phyloP scores from a whole-genome alignment of 345 rosid species.

The Gossypium stocksii region DNA sequence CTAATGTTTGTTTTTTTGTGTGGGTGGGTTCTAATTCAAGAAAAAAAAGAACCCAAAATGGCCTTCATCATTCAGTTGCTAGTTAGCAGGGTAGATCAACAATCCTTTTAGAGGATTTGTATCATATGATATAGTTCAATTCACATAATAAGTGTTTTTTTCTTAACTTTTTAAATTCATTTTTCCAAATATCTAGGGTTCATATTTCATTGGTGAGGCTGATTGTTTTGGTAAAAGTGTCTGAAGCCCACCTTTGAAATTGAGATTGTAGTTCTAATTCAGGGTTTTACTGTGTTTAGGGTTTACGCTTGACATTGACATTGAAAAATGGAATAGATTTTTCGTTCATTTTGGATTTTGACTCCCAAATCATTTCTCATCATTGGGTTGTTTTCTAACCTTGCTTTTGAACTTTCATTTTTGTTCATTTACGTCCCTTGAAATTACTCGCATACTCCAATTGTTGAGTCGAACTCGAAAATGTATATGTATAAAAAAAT shows the following conservation, averaged over 20 bases:
- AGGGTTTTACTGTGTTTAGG: slow-evolving; percentile 24
- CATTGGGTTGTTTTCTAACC: not conserved
- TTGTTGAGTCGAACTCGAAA: too few species aligned
- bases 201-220: slow-evolving; percentile 42
- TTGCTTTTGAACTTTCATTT: not conserved
- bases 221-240: slow-evolving; percentile 49
- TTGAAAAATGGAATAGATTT: slow-evolving; percentile 15
- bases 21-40: slow-evolving; percentile 24
- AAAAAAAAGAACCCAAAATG: slow-evolving; percentile 7
- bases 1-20: slow-evolving; percentile 21
- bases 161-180: not conserved
- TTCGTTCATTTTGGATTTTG: not conserved
- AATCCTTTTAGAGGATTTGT: slow-evolving; percentile 58
- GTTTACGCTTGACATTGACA: not conserved
- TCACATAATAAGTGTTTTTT: slow-evolving; percentile 43
- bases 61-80: slow-evolving; percentile 17
- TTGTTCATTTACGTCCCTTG: not conserved
- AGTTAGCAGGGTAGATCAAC: slow-evolving; percentile 45
- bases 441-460: too few species aligned
- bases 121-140: slow-evolving; percentile 59
- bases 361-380: not conserved
- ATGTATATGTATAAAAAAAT: too few species aligned
- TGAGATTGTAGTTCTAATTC: slow-evolving; percentile 35
- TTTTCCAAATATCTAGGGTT: slow-evolving; percentile 36
- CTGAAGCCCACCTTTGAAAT: slow-evolving; percentile 42